Evolutionary conservation across 176 grass and related monocot genomes (phyloP), one percentile per base, ranked within the genome.

Genomic region (Rhipidocladum racemiflorum): DNA sequence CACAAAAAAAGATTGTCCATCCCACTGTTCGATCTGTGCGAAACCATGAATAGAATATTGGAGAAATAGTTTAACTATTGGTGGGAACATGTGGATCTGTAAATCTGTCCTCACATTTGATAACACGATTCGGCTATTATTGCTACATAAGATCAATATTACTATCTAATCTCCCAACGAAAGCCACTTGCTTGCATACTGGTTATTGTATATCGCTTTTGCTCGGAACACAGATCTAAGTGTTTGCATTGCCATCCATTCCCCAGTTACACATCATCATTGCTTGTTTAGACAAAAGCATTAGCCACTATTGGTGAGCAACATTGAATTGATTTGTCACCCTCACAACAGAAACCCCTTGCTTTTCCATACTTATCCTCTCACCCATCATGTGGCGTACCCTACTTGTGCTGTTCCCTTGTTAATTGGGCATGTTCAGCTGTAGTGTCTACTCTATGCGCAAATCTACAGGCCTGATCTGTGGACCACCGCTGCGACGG

Each of bases 401-500:
- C 60, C 81, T 40, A 84, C 69, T 16, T 0, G 2, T 40, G 43
- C 23, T 62, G 73, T 60, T 74, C 78, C n/a, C 65, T 49, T 12
- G 9, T 84, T 61, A 17, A 60, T 45, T 36, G 53, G 49, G 21
- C n/a, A 20, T 1, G 84, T 72, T 72, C 66, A 11, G 66, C 34
- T 34, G 76, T 80, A 56, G 72, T 43, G 61, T 76, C 61, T 54
- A 9, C 18, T 68, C 21, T 8, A 25, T 16, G 20, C 16, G 66
- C 20, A 48, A 61, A 45, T 62, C 21, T 39, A n/a, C 23, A 21
- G 24, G 12, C 12, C 68, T 54, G 69, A 21, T 29, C 25, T 23
- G 27, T 42, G 83, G 68, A 86, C 76, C 84, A 86, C 68, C 32
- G 7, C 38, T 8, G 38, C 6, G 83, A 77, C 55, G 42, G 30